Conservation (phyloP, 2,329 filamentous ascomycete species). For the Nothophaeocryptopus gaeumannii region DNA sequence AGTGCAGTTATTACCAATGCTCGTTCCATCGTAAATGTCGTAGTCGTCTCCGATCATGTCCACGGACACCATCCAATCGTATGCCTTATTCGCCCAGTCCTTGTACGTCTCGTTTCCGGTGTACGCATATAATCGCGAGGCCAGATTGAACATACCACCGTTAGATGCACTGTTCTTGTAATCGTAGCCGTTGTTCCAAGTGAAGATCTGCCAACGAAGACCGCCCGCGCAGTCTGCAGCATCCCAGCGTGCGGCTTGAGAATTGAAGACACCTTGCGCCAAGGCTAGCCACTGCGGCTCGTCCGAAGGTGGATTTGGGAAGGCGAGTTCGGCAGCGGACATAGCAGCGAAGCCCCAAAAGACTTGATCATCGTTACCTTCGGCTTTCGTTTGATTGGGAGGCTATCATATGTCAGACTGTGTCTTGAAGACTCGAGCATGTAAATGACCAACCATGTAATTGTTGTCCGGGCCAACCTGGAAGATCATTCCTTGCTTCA, state of each 20-base stretch:
- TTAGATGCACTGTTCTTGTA: constrained; percentile 60
- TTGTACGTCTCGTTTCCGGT: constrained; percentile 54
- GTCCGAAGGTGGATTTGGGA: constrained; percentile 40
- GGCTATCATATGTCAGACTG: constrained; percentile 35
- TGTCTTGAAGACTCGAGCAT: no score
- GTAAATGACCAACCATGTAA: constrained; percentile 46
- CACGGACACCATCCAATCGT: constrained; percentile 41
- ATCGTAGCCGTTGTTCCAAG: constrained; percentile 50
- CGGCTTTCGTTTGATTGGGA: constrained; percentile 34
- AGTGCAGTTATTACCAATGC: constrained; percentile 46
- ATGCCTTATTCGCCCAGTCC: constrained; percentile 58
- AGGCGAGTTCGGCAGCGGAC: constrained; percentile 53
- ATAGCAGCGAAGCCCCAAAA: constrained; percentile 57
- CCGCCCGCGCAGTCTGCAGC: constrained; percentile 38
- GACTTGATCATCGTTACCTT: constrained; percentile 55
- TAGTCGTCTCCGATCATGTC: constrained; percentile 57
- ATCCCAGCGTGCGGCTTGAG: constrained; percentile 40
- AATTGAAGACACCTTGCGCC: constrained; percentile 43
- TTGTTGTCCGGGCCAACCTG: constrained; percentile 58
- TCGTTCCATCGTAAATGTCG: constrained; percentile 48
- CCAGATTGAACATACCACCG: constrained; percentile 52
- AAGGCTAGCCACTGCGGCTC: constrained; percentile 47
- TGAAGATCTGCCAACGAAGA: constrained; percentile 41
- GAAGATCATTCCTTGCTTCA: constrained; percentile 56
- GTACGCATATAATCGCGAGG: constrained; percentile 41